Evolutionary conservation across 805 yeast species (phyloP), one percentile per base, ranked within the genome.

Genomic region (Wilhelminamyces savonicus): DNA sequence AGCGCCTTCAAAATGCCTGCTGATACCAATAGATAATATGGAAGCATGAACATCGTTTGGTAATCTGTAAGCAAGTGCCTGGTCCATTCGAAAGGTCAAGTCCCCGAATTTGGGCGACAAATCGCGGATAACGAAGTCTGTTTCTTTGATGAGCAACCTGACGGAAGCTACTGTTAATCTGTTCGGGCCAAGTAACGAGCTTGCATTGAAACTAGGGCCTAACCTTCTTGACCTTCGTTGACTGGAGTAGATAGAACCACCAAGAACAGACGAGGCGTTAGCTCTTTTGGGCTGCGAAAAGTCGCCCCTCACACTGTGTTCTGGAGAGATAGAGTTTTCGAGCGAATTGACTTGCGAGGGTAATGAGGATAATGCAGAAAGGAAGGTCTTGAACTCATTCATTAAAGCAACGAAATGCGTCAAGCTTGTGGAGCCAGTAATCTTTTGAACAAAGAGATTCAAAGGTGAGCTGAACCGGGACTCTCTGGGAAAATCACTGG

Each of bases 141-240:
- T 21, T 25, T 38, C 43, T 18, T 44, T 43, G 7, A 60, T 27
- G 2, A 28, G 20, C 2, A 52, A 7, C 19, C 62, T 65, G 11
- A 68, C 31, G 3, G 65, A 62, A 1, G 73, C 36, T 32, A 65
- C 48, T 2, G 76, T 76, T 6, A 50, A 41, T 8, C 54, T 51
- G 30, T 29, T 32, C 43, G 29, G 56, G 61, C 25, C 55, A 57
- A 10, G 47, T 40, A 36, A 23, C 13, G 35, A 16, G 14, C 23
- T 28, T 14, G 36, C 36, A 16, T 24, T 25, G 13, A 36, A 39
- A 4, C 27, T 33, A 1, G 39, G 39, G 10, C 46, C 40, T n/a
- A 32, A 30, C 20, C 47, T 40, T 21, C 36, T 32, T 5, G 41
- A 28, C 22, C 40, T 40, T 28, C 47, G 40, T 26, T 40, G 39